phyloP scores from a whole-genome alignment of 495 filamentous ascomycete species.

The Schizothecium vesticola region DNA sequence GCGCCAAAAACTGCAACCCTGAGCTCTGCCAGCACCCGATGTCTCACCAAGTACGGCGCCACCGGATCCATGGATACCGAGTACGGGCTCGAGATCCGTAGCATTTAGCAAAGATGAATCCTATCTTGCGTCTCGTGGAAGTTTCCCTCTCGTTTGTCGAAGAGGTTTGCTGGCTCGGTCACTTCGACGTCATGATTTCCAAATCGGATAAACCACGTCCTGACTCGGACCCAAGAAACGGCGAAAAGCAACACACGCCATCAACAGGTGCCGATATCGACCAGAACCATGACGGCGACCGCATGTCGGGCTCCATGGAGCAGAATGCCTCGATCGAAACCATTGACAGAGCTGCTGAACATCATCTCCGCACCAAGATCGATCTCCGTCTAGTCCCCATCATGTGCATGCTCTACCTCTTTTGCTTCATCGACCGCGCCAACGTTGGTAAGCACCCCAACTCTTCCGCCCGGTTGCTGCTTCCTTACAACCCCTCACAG shows the following conservation, averaged over 20 bases:
- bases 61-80: background rate
- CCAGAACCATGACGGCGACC: background rate
- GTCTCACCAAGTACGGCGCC: background rate
- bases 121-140: background rate
- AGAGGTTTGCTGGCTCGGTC: background rate
- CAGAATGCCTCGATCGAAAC: background rate
- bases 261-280: background rate
- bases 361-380: slow-evolving; percentile 2
- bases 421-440: slow-evolving; percentile 13
- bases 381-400: slow-evolving; percentile 7
- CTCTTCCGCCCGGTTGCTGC: background rate
- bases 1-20: background rate
- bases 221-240: background rate
- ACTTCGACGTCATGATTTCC: background rate
- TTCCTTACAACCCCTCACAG: background rate
- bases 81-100: background rate
- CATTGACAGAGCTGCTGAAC: background rate
- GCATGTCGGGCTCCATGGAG: background rate
- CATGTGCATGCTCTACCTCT: slow-evolving; percentile 4
- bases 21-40: background rate
- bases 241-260: background rate
- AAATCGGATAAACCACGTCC: background rate
- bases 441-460: slow-evolving; percentile 1
- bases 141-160: background rate
- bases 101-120: background rate